Base-by-base conservation (phyloP, 257 asterid genomes). In the Scutellaria galericulata region DNA sequence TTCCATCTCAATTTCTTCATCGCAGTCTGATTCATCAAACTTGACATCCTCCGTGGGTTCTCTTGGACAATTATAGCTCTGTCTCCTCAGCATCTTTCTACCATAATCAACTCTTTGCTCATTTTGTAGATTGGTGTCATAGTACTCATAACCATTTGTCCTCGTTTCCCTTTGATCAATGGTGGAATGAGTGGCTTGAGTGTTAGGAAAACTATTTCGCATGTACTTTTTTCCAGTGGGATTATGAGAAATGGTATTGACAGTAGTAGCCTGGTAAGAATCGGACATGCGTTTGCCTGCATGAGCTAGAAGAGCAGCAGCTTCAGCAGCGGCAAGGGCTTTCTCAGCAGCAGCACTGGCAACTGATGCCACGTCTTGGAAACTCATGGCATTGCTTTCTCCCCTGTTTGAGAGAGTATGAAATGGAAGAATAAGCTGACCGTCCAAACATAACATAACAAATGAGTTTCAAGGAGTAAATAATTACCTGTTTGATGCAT, bases 321-420 rank as follows among this genome's bases (percentile, higher is more conserved):
- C 97, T 79, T 89, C 93, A 31, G 97, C 98, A 27, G 97, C 98
- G 5, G 92, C 95, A 52, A 86, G 77, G 10, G 98, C 97, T 80
- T 90, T 87, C 84, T 88, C 91, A 7, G 96, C 95, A 65, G 98
- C 98, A 54, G 84, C 89, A 66, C 90, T 89, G 68, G 96, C 99
- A 59, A 95, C 97, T 1, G 97, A 84, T 14, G 90, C 93, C 42
- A 93, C 73, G 59, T 92, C 91, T 63, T 86, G 79, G 63, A 83
- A 84, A 68, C 47, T 72, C 74, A 27, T 42, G 5, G 64, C 54
- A 56, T 85, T 75, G 81, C 75, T 77, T 64, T 82, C 83, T 73
- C 71, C 87, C 66, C 84, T 77, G 83, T 70, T 51, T 68, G 58
- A 55, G 51, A 58, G 7, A 39, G 58, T 47, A 20, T 44, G 53